phyloP scores from a whole-genome alignment of 2,329 filamentous ascomycete species.

The Fusarium burgessii region DNA sequence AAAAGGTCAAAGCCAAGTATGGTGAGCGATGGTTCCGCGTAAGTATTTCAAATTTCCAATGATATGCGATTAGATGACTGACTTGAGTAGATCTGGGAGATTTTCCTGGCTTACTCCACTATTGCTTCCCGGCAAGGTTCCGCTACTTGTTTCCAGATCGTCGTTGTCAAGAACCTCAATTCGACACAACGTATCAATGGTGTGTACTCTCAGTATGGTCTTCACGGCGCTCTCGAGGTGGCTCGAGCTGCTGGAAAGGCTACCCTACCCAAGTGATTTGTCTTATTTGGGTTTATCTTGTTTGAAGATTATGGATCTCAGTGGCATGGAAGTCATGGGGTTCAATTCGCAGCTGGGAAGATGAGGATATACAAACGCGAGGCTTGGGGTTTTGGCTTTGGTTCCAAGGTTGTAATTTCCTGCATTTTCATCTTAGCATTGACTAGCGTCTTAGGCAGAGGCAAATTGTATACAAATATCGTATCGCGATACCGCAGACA shows the following conservation, averaged over 20 bases:
- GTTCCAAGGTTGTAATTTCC: no score
- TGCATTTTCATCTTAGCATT: no score
- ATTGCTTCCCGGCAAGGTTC: slow-evolving; percentile 86
- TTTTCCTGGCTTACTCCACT: slow-evolving; percentile 87
- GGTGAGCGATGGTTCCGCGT: slow-evolving; percentile 92
- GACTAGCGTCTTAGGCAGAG: no score
- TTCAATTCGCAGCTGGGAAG: not conserved
- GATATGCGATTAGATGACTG: not conserved
- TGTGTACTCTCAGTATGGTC: slow-evolving; percentile 74
- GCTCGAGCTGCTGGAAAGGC: slow-evolving; percentile 47
- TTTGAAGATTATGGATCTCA: no score
- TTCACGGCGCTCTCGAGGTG: slow-evolving; percentile 69
- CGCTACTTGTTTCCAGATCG: slow-evolving; percentile 89
- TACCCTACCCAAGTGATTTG: slow-evolving; percentile 12
- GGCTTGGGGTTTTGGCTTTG: no score
- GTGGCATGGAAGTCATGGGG: no score
- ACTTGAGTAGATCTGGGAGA: slow-evolving; percentile 84
- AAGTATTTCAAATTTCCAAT: slow-evolving; percentile 52
- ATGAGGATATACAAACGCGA: no score
- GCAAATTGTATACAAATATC: no score
- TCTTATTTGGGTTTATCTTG: rapidly evolving
- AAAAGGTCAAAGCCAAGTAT: slow-evolving; percentile 92
- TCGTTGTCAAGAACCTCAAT: slow-evolving; percentile 91
- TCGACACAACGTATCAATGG: slow-evolving; percentile 85
- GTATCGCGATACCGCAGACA: no score